phyloP scores from a whole-genome alignment of 2,329 filamentous ascomycete species.

The Cladosporium velox region DNA sequence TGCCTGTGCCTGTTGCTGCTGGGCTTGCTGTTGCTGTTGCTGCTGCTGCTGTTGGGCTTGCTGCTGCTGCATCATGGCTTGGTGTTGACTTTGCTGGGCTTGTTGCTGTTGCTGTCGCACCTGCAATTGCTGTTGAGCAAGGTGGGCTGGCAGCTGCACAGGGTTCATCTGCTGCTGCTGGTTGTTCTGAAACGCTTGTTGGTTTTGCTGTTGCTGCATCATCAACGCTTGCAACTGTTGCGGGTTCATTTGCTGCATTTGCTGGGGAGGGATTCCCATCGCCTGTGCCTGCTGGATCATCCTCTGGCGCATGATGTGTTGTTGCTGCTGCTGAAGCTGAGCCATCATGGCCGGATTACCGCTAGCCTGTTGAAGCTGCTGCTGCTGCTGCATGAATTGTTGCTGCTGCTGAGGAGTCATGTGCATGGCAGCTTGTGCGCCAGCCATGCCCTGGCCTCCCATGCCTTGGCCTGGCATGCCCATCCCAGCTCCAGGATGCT shows the following conservation, averaged over 20 bases:
- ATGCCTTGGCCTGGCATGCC: slow-evolving; percentile 36
- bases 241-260: slow-evolving; percentile 52
- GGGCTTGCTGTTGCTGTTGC: slow-evolving; percentile 25
- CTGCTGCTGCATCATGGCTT: slow-evolving; percentile 21
- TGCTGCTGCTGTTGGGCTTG: slow-evolving; percentile 24
- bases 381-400: slow-evolving; percentile 33
- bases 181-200: slow-evolving; percentile 42
- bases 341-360: slow-evolving; percentile 44
- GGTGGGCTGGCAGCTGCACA: slow-evolving; percentile 27
- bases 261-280: slow-evolving; percentile 52
- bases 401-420: slow-evolving; percentile 41
- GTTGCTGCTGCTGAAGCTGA: slow-evolving; percentile 41
- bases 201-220: slow-evolving; percentile 37
- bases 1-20: slow-evolving; percentile 30
- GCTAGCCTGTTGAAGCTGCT: slow-evolving; percentile 42
- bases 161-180: slow-evolving; percentile 28
- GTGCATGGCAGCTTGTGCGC: slow-evolving; percentile 29
- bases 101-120: slow-evolving; percentile 23
- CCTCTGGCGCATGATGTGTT: slow-evolving; percentile 20
- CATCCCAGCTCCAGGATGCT: slow-evolving; percentile 38
- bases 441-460: slow-evolving; percentile 44
- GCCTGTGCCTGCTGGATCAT: slow-evolving; percentile 32
- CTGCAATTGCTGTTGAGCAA: slow-evolving; percentile 29
- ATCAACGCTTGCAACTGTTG: slow-evolving; percentile 36
- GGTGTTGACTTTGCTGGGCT: slow-evolving; percentile 27